Base-by-base conservation (phyloP, 768 basidiomycete genomes). In the Sarcodon aspratus region DNA sequence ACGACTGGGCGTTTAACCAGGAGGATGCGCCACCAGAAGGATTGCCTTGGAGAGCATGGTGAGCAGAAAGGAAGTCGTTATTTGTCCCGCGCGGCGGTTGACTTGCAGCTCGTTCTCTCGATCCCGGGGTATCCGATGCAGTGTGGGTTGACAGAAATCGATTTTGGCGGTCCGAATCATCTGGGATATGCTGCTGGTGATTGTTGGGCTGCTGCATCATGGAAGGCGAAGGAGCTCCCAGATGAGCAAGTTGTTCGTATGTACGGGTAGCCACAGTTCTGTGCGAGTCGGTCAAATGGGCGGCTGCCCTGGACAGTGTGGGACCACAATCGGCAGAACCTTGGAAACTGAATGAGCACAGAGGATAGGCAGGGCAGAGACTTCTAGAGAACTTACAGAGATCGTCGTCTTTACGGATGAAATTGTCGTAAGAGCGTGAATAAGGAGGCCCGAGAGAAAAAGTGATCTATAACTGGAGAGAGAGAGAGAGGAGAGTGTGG, bases 51-150 rank as follows among this genome's bases (percentile, higher is more conserved):
- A 69, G 15, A 77, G 76, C 46, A 77, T 65, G 55, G 71, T 66
- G 52, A 72, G 68, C 37, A 69, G 73, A n/a, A 71, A 66, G 7
- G 78, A 69, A 7, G 79, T 78, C 17, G 71, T 66, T 46, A 78
- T 57, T 52, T 71, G 74, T 48, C 53, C 59, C 55, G 52, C 73
- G 74, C 3, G 82, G 81, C 7, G 83, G 83, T 58, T 86, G 83
- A 60, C 79, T 81, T 1, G 82, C 74, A 38, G 83, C 82, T 50
- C 83, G 69, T 64, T 83, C 80, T 50, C 78, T 73, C 50, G 73
- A 69, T 35, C 69, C 68, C 38, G 61, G 56, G 48, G 62, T 62
- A 47, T 75, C 72, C 46, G 71, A 68, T 37, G 65, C 62, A 15
- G 40, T 17, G 44, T 64, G 61, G 37, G 65, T 61, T 48, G 61